Conservation (phyloP, 176 grass and related monocot species). For the Ensete glaucum region DNA sequence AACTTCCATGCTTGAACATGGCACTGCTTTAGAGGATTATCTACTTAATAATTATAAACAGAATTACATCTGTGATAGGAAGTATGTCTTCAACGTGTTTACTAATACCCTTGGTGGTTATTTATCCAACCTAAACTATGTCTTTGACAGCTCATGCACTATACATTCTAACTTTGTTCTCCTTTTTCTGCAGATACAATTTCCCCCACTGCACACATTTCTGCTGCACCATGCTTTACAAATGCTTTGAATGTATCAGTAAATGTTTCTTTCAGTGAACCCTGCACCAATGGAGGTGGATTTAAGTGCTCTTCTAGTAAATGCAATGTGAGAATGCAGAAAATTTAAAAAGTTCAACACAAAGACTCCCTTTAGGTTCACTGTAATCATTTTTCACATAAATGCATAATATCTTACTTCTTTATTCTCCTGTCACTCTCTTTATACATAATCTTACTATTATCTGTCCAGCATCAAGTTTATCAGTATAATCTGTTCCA, state of each 20-base stretch:
- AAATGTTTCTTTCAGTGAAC: conserved; percentile 63
- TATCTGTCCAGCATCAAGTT: too few relatives aligned
- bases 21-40: too few relatives aligned
- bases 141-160: not conserved
- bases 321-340: conserved; percentile 45
- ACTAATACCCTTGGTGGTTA: not conserved
- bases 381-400: not conserved
- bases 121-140: not conserved
- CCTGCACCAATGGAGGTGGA: conserved; percentile 52
- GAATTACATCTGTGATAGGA: too few relatives aligned
- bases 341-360: not conserved
- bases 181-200: conserved; percentile 52
- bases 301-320: conserved; percentile 50
- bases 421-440: not conserved
- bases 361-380: not conserved
- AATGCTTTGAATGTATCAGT: conserved; percentile 44
- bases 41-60: too few relatives aligned
- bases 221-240: conserved; percentile 43
- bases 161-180: conserved; percentile 2
- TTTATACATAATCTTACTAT: too few relatives aligned
- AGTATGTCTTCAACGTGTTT: not conserved
- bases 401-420: not conserved
- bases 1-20: too few relatives aligned
- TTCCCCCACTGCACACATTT: conserved; percentile 62
- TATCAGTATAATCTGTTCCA: too few relatives aligned